Evolutionary conservation across 2,329 filamentous ascomycete genomes (phyloP).

Genomic region (Calonectria henricotiae): DNA sequence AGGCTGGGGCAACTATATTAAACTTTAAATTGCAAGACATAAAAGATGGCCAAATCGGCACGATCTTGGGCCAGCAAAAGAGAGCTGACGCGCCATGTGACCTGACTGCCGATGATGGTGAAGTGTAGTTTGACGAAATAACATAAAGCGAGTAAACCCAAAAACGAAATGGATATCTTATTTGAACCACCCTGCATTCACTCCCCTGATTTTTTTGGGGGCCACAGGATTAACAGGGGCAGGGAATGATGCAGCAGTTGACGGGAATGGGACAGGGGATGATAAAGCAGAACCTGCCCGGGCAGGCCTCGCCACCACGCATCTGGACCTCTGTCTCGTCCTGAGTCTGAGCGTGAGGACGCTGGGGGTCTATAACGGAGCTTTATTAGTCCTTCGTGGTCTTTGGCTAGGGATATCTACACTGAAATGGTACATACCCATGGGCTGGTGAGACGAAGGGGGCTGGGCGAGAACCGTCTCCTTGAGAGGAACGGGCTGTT

Average conservation of each 20-base stretch:
- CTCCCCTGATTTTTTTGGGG: background rate
- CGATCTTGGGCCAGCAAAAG: background rate
- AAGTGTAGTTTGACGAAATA: background rate
- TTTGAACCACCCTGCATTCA: conserved; percentile 1
- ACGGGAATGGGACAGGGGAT: conserved; percentile 59
- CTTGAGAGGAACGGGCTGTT: conserved; percentile 18
- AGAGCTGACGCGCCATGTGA: background rate
- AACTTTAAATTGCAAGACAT: background rate
- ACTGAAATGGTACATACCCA: conserved; percentile 20
- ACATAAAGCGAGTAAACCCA: conserved; percentile 3
- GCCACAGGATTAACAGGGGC: conserved; percentile 25
- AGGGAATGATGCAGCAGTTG: conserved; percentile 56
- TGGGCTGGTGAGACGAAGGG: conserved; percentile 25
- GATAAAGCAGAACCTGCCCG: conserved; percentile 59
- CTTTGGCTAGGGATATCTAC: background rate
- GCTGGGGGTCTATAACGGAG: conserved; percentile 39
- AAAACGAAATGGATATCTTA: conserved; percentile 17
- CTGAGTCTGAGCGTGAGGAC: conserved; percentile 46
- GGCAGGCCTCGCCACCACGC: conserved; percentile 55
- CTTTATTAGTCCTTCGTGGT: background rate
- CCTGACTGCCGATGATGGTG: background rate
- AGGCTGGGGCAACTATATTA: background rate
- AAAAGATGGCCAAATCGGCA: background rate
- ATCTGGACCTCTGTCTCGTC: conserved; percentile 45
- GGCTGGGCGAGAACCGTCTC: conserved; percentile 20